Percentiles rank a stretch among this genome's conserved stretches.
phyloP scores from a whole-genome alignment of 345 rosid species.

The Camelina hispida region DNA sequence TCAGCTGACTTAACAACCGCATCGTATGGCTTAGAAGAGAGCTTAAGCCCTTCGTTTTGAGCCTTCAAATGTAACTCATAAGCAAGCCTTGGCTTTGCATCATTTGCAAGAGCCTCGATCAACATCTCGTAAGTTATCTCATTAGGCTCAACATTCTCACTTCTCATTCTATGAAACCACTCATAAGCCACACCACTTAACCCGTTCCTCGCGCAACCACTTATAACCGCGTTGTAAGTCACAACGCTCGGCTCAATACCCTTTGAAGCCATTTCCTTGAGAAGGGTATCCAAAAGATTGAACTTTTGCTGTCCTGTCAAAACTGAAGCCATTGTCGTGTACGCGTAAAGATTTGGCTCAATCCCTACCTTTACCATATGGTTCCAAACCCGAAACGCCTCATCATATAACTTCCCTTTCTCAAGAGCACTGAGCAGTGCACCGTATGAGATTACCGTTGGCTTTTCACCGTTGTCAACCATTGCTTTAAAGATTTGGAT shows the following conservation, averaged over 20 bases:
- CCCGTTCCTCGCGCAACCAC: conserved; percentile 60
- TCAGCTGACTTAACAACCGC: conserved; percentile 62
- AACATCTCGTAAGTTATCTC: conserved; percentile 81
- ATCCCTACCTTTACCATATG: conserved; percentile 87
- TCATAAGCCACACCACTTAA: conserved; percentile 79
- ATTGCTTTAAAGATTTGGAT: conserved; percentile 80
- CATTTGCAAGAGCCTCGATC: conserved; percentile 74
- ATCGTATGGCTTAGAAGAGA: conserved; percentile 70
- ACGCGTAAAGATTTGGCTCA: conserved; percentile 70
- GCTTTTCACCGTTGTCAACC: conserved; percentile 89
- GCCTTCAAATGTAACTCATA: conserved; percentile 73
- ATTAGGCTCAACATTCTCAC: conserved; percentile 61
- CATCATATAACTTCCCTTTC: conserved; percentile 85
- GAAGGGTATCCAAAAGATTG: conserved; percentile 61
- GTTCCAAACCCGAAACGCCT: conserved; percentile 85
- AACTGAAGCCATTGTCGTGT: conserved; percentile 88
- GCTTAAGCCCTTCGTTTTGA: conserved; percentile 57
- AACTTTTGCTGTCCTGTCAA: conserved; percentile 70
- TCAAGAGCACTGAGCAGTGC: conserved; percentile 88
- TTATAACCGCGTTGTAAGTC: conserved; percentile 89
- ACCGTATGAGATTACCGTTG: conserved; percentile 84
- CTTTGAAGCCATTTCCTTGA: conserved; percentile 68
- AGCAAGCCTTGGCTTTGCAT: conserved; percentile 82
- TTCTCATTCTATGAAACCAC: conserved; percentile 88
- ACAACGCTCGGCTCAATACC: conserved; percentile 78